Conservation (phyloP, 495 filamentous ascomycete species). For the Tetracladium setigerum region DNA sequence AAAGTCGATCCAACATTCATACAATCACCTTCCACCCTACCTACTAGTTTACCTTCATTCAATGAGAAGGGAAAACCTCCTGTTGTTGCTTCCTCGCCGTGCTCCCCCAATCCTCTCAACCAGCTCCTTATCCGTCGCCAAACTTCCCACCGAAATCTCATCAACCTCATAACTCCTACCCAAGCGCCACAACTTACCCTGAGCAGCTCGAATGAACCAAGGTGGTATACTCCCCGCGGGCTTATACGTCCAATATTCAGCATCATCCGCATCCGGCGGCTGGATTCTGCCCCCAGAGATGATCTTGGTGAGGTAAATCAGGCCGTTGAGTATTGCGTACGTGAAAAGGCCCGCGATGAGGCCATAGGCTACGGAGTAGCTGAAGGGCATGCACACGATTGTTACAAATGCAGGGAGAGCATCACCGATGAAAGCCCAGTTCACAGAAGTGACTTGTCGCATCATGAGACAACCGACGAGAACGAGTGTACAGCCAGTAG, state of each 20-base stretch:
- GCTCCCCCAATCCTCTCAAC: background rate
- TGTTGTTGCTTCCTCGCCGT: too few species aligned
- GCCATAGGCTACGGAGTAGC: conserved; percentile 73
- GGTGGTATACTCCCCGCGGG: conserved; percentile 18
- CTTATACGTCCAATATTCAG: conserved; percentile 69
- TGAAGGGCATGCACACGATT: conserved; percentile 73
- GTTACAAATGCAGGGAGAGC: conserved; percentile 76
- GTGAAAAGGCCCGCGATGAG: conserved; percentile 71
- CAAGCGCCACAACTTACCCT: conserved; percentile 10
- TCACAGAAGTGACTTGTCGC: conserved; percentile 43
- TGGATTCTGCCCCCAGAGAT: conserved; percentile 50
- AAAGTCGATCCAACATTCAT: too few species aligned
- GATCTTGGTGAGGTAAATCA: conserved; percentile 53
- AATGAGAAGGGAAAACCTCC: too few species aligned
- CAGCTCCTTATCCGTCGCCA: conserved; percentile 4
- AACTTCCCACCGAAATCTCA: background rate
- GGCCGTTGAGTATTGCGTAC: conserved; percentile 59
- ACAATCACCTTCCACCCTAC: too few species aligned
- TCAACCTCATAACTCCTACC: background rate
- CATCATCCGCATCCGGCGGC: conserved; percentile 63
- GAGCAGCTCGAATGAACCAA: conserved; percentile 17
- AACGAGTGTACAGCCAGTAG: conserved; percentile 72
- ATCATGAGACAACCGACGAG: conserved; percentile 57
- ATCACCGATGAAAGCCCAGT: conserved; percentile 54
- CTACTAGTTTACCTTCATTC: too few species aligned